phyloP scores from a whole-genome alignment of 371 early-diverging fungal species.

The Mucor saturninus region DNA sequence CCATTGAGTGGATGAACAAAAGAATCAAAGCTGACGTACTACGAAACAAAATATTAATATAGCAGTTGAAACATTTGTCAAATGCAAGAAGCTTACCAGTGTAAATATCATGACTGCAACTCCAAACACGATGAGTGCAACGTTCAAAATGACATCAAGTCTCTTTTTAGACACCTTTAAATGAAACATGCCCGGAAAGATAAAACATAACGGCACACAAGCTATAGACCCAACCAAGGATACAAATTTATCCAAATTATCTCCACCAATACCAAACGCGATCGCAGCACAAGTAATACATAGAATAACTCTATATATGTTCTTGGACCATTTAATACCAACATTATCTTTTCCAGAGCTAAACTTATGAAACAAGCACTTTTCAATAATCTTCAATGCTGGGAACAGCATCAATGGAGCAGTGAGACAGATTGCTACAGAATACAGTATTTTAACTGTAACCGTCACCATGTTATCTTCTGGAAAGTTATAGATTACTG shows the following conservation, averaged over 20 bases:
- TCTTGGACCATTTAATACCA: slow-evolving; percentile 74
- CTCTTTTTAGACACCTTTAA: slow-evolving; percentile 45
- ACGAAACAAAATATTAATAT: background rate
- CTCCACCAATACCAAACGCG: slow-evolving; percentile 67
- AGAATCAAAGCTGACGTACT: slow-evolving; percentile 2
- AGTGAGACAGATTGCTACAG: slow-evolving; percentile 75
- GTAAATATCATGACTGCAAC: slow-evolving; percentile 53
- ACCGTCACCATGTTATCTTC: slow-evolving; percentile 48
- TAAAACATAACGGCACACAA: slow-evolving; percentile 65
- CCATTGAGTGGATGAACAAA: background rate
- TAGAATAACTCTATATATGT: slow-evolving; percentile 57
- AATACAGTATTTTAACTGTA: slow-evolving; percentile 70
- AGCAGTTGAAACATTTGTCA: background rate
- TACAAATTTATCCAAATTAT: slow-evolving; percentile 76
- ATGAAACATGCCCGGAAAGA: slow-evolving; percentile 77
- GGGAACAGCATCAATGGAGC: slow-evolving; percentile 79
- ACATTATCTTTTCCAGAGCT: slow-evolving; percentile 40
- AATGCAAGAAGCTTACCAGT: slow-evolving; percentile 12
- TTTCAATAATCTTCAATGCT: slow-evolving; percentile 74
- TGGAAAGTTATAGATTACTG: slow-evolving; percentile 74
- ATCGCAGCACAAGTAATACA: slow-evolving; percentile 56
- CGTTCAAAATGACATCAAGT: slow-evolving; percentile 39
- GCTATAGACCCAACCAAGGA: slow-evolving; percentile 56
- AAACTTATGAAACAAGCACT: slow-evolving; percentile 45
- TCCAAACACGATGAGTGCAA: slow-evolving; percentile 57